Conservation (phyloP, 2,329 filamentous ascomycete genomes). For the Lachnellula suecica region DNA sequence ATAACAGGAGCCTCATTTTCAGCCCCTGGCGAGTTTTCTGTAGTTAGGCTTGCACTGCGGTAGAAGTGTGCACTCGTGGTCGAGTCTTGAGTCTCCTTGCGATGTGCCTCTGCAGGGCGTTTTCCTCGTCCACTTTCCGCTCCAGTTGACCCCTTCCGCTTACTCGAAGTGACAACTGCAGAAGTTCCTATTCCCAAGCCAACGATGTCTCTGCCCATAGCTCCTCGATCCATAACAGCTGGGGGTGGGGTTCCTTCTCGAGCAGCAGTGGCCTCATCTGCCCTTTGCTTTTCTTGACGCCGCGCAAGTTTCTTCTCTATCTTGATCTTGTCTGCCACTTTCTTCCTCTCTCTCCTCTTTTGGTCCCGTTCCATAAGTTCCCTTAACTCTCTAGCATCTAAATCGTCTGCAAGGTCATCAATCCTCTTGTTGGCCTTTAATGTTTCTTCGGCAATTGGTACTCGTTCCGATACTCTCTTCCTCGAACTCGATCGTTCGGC, state of each 20-base stretch:
- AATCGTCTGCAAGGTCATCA: conserved; percentile 75
- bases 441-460: conserved; percentile 59
- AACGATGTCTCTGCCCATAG: conserved; percentile 56
- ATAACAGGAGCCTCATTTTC: conserved; percentile 38
- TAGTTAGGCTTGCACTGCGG: conserved; percentile 20
- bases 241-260: conserved; percentile 51
- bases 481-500: conserved; percentile 42
- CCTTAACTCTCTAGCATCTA: conserved; percentile 80
- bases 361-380: conserved; percentile 89
- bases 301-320: conserved; percentile 64
- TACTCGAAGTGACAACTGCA: conserved; percentile 56
- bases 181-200: conserved; percentile 58
- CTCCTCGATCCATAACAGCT: conserved; percentile 58
- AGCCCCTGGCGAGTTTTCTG: conserved; percentile 30
- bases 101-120: conserved; percentile 23
- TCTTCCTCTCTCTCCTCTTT: conserved; percentile 75
- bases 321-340: conserved; percentile 64
- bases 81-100: conserved; percentile 19
- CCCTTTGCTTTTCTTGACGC: conserved; percentile 65
- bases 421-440: conserved; percentile 62
- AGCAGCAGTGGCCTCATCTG: conserved; percentile 54
- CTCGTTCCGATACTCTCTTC: conserved; percentile 48
- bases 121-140: conserved; percentile 36
- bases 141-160: conserved; percentile 44
- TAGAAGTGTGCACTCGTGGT: conserved; percentile 12